Evolutionary conservation across 148 eudicot species (phyloP), one percentile per base, ranked within the genome.

Genomic region (Selenicereus undatus): DNA sequence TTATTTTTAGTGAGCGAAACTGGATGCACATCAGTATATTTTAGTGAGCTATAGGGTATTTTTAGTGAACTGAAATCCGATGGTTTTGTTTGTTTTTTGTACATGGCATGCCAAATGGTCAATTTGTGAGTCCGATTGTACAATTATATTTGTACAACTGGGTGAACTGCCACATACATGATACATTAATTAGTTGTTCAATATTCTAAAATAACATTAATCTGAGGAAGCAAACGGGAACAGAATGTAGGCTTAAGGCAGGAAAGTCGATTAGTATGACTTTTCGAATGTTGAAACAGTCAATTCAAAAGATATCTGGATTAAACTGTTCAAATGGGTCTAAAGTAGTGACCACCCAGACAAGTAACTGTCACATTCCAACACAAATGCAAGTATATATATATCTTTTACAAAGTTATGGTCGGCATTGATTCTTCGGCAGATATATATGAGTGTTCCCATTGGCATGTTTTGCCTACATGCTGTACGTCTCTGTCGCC

Each of bases 361-460:
- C 58, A 78, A 78, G 74, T 69, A 79, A 20, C 43, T 39, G 43
- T 39, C 43, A 39, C 43, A 39, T 39, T 43, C 48, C 64, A 17
- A 20, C 74, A 4, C 43, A 39, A 39, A 39, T 39, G 43, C 43
- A 4, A 39, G 32, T 32, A 2, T 39, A 7, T 18, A 4, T 32
- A 20, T 71, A 36, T 21, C 74, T 71, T 51, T 48, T 20, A 51
- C 18, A 70, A 79, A 78, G 73, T 50, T 48, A 79, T 79, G 81
- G 81, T 79, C 65, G 66, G 66, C 66, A 70, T 29, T 66, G 74
- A 66, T 66, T 78, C 74, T 78, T 58, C 74, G 80, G 75, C 65
- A 51, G 13, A 79, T 48, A 26, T 39, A 26, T 39, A 30, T 42
- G 56, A 42, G 45, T 30, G 1, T 51, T 29, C 8, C 48, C 75